Conservation (phyloP, 768 basidiomycete species). For the Lactarius trivialis region DNA sequence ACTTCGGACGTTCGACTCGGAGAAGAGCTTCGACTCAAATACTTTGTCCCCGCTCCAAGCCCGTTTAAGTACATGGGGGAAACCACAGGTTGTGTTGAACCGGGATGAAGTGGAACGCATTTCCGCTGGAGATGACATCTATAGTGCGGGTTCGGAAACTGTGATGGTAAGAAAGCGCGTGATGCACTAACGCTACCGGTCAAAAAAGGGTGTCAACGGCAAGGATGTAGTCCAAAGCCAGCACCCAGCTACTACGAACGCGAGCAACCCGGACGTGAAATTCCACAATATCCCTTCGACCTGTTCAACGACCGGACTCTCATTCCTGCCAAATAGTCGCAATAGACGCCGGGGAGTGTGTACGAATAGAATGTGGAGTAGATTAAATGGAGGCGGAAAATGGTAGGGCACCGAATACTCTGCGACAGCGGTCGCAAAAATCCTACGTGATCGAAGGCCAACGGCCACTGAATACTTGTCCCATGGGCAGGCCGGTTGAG, state of each 20-base stretch:
- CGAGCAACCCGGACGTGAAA: conserved; percentile 36
- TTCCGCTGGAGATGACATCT: no score
- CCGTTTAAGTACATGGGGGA: no score
- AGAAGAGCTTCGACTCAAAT: no score
- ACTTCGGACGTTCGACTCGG: no score
- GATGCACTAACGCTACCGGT: not conserved
- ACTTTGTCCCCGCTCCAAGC: no score
- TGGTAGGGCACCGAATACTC: conserved; percentile 32
- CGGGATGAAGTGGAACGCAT: no score
- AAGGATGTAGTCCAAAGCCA: conserved; percentile 13
- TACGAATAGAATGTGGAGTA: conserved; percentile 30
- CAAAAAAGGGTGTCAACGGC: not conserved
- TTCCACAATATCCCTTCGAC: conserved; percentile 39
- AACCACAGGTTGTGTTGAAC: no score
- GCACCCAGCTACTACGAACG: conserved; percentile 22
- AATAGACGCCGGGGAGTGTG: conserved; percentile 20
- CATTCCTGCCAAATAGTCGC: conserved; percentile 23
- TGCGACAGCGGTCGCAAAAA: conserved; percentile 34
- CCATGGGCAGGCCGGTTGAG: conserved; percentile 31
- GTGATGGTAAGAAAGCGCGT: no score
- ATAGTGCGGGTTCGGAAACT: no score
- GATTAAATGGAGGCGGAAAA: conserved; percentile 50
- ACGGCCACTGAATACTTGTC: conserved; percentile 41
- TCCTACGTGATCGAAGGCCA: conserved; percentile 40
- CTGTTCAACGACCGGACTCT: conserved; percentile 5